Base-by-base conservation (phyloP, 2,329 filamentous ascomycete genomes). In the Fusarium heterosporum region DNA sequence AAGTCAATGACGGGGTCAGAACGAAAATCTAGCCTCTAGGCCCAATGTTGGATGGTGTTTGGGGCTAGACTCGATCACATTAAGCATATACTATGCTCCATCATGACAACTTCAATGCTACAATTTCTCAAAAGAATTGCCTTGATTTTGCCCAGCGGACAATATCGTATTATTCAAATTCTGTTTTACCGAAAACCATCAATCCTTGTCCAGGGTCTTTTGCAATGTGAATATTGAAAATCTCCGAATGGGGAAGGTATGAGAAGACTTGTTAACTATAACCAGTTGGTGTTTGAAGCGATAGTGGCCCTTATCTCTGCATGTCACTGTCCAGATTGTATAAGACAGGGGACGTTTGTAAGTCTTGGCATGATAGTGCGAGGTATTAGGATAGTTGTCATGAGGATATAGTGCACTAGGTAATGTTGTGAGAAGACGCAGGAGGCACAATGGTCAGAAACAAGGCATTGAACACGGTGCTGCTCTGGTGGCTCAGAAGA, bases 171-270 rank as follows among this genome's bases (percentile, higher is more conserved):
- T 36, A 16, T n/a, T 34, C 32, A 36, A 36, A 9, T 36, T 17
- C 11, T 11, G 11, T 8, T 12, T 16, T 19, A 46, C 29, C 7
- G 39, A 39, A 19, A 12, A 25, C 11, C 17, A 26, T 51, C 19
- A 29, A 30, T 13, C 32, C 14, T 68, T 28, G 40, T 26, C 34
- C 25, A 50, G 46, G 39, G 22, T 47, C 22, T 39, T 42, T 39
- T 54, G 40, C 25, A 22, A 17, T 40, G 22, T 19, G 22, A 49
- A 48, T 29, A 8, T 34, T 48, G 25, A 34, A 14, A 22, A 48
- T 34, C 39, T 39, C 64, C 61, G 22, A 8, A 62, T 58, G 25
- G 25, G 65, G 65, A 68, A 69, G 65, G 65, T 62, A 57, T 62
- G 45, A 26, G 39, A 61, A 49, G 30, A 54, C 22, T 45, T 22